Evolutionary conservation across 805 yeast genomes (phyloP).

Genomic region (Jamesozyma hellenica): DNA sequence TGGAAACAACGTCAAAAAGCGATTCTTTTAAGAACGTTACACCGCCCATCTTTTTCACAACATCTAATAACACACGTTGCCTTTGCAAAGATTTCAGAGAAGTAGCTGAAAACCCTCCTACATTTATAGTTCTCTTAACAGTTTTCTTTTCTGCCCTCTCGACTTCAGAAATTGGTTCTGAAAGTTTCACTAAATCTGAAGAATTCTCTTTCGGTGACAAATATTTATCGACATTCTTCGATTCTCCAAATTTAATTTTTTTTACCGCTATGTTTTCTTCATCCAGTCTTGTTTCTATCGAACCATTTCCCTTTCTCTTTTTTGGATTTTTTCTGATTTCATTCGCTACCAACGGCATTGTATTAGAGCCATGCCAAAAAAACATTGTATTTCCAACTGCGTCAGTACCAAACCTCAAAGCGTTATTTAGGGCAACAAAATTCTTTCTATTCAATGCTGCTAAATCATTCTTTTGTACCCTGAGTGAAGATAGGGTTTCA

Average conservation of each 20-base stretch:
- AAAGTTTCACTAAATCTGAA: not conserved
- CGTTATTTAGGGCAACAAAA: constrained; percentile 22
- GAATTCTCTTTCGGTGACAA: not conserved
- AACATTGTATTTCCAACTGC: constrained; percentile 16
- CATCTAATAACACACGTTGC: constrained; percentile 33
- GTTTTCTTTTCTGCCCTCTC: not conserved
- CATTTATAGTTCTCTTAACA: constrained; percentile 3
- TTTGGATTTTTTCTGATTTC: constrained; percentile 6
- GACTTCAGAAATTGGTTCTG: not conserved
- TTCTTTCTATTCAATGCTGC: constrained; percentile 16
- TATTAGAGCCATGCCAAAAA: constrained; percentile 28
- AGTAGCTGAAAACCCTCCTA: constrained; percentile 31
- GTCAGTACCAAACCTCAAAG: constrained; percentile 19
- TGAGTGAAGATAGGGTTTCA: constrained; percentile 2
- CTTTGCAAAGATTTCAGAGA: constrained; percentile 39
- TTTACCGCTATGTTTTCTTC: not conserved
- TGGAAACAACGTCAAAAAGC: constrained; percentile 35
- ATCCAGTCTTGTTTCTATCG: too few species aligned
- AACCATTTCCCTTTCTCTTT: constrained; percentile 6
- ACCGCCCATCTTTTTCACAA: constrained; percentile 38
- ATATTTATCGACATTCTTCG: not conserved
- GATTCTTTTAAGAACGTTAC: constrained; percentile 35
- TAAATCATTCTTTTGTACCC: constrained; percentile 9
- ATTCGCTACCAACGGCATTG: constrained; percentile 10
- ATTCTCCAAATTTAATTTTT: not conserved